These are phyloP conservation scores for Pseudohyphozyma bogoriensis DNA, from an alignment of 768 basidiomycete species.

Conservation along the genomic window DNA sequence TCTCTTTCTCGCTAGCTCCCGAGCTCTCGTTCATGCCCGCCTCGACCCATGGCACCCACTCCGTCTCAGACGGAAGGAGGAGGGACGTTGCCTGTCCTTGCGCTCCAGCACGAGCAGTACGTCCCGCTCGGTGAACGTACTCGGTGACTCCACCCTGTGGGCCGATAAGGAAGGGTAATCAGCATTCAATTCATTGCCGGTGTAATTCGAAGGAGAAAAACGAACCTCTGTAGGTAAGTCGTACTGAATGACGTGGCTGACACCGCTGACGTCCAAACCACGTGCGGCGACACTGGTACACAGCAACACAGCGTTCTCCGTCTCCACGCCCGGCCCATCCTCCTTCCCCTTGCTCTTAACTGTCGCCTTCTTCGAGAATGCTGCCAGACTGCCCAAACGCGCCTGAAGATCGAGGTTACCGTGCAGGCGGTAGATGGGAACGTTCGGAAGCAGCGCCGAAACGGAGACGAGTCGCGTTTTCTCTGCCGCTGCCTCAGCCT, in stretches of 20 bases:
- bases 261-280: slow-evolving; percentile 88
- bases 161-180: neutral
- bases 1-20: slow-evolving; percentile 34
- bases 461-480: slow-evolving; percentile 48
- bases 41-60: slow-evolving; percentile 87
- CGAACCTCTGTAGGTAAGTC: slow-evolving; percentile 79
- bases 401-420: slow-evolving; percentile 75
- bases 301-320: slow-evolving; percentile 61
- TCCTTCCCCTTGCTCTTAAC: slow-evolving; percentile 34
- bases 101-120: slow-evolving; percentile 90
- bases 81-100: slow-evolving; percentile 95
- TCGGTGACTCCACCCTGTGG: slow-evolving; percentile 71
- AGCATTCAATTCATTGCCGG: neutral
- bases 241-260: slow-evolving; percentile 87
- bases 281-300: slow-evolving; percentile 98
- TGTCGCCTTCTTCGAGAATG: slow-evolving; percentile 50
- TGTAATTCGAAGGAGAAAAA: neutral
- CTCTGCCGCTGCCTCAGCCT: slow-evolving; percentile 18
- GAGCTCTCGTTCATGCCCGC: slow-evolving; percentile 64
- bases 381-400: slow-evolving; percentile 70
- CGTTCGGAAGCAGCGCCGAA: slow-evolving; percentile 69
- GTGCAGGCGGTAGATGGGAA: slow-evolving; percentile 78
- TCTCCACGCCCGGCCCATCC: slow-evolving; percentile 31
- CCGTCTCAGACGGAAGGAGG: slow-evolving; percentile 71
- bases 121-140: slow-evolving; percentile 91